phyloP scores from a whole-genome alignment of 495 filamentous ascomycete genomes.

The Lophiotrema nucula region DNA sequence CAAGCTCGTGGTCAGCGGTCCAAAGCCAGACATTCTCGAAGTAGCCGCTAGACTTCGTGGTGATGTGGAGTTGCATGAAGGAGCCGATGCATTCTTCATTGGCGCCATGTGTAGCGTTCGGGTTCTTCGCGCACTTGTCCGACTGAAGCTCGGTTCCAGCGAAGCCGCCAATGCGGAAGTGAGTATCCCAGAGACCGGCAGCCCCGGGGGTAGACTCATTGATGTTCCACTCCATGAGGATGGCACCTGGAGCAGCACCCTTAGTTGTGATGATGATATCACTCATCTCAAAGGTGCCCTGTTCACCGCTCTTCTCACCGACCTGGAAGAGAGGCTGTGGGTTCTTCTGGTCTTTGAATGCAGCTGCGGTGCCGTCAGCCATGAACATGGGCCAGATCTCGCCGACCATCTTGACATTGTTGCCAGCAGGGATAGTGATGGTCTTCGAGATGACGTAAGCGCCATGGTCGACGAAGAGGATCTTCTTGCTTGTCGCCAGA shows the following conservation, averaged over 20 bases:
- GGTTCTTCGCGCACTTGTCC: conserved; percentile 42
- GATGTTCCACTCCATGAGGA: conserved; percentile 75
- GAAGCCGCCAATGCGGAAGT: conserved; percentile 49
- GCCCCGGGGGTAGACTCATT: conserved; percentile 41
- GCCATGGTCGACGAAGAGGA: conserved; percentile 50
- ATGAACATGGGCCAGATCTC: conserved; percentile 65
- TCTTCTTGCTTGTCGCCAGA: conserved; percentile 46
- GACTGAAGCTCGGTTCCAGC: conserved; percentile 45
- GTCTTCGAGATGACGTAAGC: conserved; percentile 43
- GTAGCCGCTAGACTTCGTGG: conserved; percentile 38
- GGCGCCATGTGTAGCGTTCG: conserved; percentile 19
- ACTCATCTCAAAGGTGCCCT: conserved; percentile 56
- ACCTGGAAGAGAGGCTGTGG: conserved; percentile 66
- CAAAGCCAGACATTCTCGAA: conserved; percentile 48
- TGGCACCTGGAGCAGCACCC: conserved; percentile 65
- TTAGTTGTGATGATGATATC: conserved; percentile 63
- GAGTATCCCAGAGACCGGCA: conserved; percentile 48
- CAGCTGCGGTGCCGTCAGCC: conserved; percentile 58
- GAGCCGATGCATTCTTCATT: conserved; percentile 48
- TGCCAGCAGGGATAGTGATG: conserved; percentile 39
- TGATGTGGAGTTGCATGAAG: conserved; percentile 43
- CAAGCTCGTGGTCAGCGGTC: conserved; percentile 47
- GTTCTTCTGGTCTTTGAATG: conserved; percentile 59
- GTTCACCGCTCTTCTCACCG: conserved; percentile 51
- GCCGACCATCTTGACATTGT: conserved; percentile 42